Percentiles rank a stretch among this genome's conserved stretches.
These are phyloP conservation scores for Glycine tomentella DNA, from an alignment of 306 rosid species.

Conservation along the genomic window DNA sequence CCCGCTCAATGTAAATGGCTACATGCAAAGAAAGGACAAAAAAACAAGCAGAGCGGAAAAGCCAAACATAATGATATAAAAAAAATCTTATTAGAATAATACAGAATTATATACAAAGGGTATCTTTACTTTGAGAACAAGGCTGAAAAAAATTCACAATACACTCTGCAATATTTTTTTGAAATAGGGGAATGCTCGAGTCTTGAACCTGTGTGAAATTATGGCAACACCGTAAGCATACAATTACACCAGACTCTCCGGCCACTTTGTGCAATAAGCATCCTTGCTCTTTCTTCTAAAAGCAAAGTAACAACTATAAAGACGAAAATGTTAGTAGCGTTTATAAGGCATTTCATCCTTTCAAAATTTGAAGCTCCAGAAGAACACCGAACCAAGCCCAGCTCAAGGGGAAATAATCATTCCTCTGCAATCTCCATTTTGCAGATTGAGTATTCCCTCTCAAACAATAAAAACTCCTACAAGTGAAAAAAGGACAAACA, in stretches of 20 bases:
- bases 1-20: not conserved
- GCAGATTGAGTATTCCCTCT: too few species aligned
- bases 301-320: conserved; percentile 17
- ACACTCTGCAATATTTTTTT: not conserved
- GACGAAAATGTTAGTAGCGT: too few species aligned
- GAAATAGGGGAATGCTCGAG: not conserved
- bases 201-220: not conserved
- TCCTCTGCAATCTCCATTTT: too few species aligned
- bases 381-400: not conserved
- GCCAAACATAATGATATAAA: too few species aligned
- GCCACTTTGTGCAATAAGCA: not conserved
- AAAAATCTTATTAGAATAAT: not conserved
- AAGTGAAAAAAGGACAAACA: too few species aligned
- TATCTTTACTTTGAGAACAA: not conserved
- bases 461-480: too few species aligned
- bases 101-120: conserved; percentile 34
- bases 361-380: conserved; percentile 31
- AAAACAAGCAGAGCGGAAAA: not conserved
- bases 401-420: too few species aligned
- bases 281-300: not conserved
- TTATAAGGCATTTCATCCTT: conserved; percentile 14
- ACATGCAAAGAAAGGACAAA: not conserved
- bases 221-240: not conserved
- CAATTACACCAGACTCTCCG: not conserved
- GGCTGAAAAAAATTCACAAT: not conserved